Conservation (phyloP, 176 grass and related monocot genomes). For the Puccinellia tenuiflora region DNA sequence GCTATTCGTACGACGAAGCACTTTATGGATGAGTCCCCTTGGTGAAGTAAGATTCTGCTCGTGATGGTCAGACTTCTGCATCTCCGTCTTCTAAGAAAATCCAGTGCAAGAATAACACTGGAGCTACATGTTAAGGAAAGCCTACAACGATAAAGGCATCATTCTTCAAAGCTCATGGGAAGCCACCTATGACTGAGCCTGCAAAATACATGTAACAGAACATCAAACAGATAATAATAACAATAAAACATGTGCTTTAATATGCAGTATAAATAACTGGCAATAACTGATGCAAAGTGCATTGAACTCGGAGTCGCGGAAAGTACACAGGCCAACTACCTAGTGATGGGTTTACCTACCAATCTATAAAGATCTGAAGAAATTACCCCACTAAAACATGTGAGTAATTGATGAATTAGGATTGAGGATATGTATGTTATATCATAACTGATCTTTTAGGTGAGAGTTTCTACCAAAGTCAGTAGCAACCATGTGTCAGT, state of each 20-base stretch:
- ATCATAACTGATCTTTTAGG: neutral
- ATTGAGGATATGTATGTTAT: neutral
- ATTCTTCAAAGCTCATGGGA: conserved; percentile 22
- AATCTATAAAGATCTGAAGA: neutral
- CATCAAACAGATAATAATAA: conserved; percentile 20
- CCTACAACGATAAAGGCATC: conserved; percentile 6
- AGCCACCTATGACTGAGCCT: conserved; percentile 19
- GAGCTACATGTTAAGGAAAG: conserved; percentile 28
- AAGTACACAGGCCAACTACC: neutral
- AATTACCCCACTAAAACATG: neutral
- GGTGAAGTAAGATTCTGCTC: conserved; percentile 65
- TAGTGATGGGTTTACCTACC: neutral
- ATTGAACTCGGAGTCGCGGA: neutral
- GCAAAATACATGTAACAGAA: conserved; percentile 16
- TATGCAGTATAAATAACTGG: neutral
- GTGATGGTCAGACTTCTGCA: conserved; percentile 77
- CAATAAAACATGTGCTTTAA: neutral
- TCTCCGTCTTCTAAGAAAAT: conserved; percentile 42
- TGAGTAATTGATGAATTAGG: neutral
- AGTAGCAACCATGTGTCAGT: neutral
- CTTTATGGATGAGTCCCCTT: conserved; percentile 68
- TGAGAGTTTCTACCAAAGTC: neutral
- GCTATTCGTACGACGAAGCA: conserved; percentile 60
- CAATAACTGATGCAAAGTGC: neutral
- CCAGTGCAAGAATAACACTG: conserved; percentile 25